Percentiles rank a stretch among this genome's conserved stretches.
Conservation (phyloP, 1,139 yeast species). For the Zygoascus meyerae region DNA sequence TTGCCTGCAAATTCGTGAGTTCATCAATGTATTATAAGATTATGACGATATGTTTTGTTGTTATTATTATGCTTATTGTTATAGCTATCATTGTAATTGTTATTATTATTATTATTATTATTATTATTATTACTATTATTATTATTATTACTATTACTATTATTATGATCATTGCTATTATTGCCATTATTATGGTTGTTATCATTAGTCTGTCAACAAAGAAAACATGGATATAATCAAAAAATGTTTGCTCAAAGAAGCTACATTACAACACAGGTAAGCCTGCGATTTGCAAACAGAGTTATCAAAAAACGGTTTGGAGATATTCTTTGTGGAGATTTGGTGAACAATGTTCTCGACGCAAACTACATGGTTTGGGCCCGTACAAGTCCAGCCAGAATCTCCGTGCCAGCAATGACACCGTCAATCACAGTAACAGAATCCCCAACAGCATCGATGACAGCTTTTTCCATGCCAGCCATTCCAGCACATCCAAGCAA, state of each 20-base stretch:
- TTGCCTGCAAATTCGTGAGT: neutral
- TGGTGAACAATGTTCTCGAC: neutral
- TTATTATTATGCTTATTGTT: too few relatives aligned
- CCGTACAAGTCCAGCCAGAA: conserved; percentile 19
- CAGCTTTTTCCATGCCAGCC: conserved; percentile 30
- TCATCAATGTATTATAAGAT: neutral
- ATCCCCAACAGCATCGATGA: conserved; percentile 26
- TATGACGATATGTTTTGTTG: neutral
- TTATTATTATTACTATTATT: neutral
- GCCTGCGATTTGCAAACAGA: too few relatives aligned
- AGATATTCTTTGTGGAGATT: too few relatives aligned
- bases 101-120: neutral
- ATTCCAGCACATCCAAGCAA: conserved; percentile 35
- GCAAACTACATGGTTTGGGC: conserved; percentile 2
- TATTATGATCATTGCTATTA: neutral
- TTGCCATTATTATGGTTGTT: too few relatives aligned
- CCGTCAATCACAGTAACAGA: conserved; percentile 30
- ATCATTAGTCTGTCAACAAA: too few relatives aligned
- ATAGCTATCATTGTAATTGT: too few relatives aligned
- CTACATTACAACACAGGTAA: too few relatives aligned
- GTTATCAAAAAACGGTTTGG: too few relatives aligned
- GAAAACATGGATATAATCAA: too few relatives aligned
- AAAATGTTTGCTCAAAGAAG: too few relatives aligned
- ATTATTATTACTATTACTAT: neutral
- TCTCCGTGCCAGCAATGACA: conserved; percentile 31